Evolutionary conservation across 768 basidiomycete genomes (phyloP).

Genomic region (Tephrocybe rancida): DNA sequence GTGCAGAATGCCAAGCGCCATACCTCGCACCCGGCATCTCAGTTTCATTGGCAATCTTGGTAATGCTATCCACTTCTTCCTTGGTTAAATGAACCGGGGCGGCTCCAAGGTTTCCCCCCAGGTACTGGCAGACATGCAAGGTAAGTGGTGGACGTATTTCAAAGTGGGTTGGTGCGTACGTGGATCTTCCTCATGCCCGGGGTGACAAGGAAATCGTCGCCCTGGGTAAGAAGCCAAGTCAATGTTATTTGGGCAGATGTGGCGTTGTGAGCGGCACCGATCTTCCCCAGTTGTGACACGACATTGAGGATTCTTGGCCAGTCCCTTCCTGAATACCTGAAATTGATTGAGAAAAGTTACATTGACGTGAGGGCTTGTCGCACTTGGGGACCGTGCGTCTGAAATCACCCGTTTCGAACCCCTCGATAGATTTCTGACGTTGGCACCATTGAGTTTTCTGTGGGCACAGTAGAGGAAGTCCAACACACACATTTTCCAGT

Average conservation of each 20-base stretch:
- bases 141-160: neutral
- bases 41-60: slow-evolving; percentile 28
- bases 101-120: slow-evolving; percentile 40
- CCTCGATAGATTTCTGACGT: slow-evolving; percentile 38
- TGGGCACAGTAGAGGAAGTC: neutral
- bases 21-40: slow-evolving; percentile 28
- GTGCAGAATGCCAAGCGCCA: slow-evolving; percentile 6
- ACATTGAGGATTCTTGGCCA: slow-evolving; percentile 41
- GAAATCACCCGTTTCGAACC: slow-evolving; percentile 40
- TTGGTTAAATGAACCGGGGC: slow-evolving; percentile 24
- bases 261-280: slow-evolving; percentile 34
- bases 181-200: slow-evolving; percentile 43
- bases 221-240: slow-evolving; percentile 48
- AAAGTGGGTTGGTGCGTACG: slow-evolving; percentile 14
- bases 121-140: slow-evolving; percentile 26
- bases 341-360: neutral
- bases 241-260: slow-evolving; percentile 44
- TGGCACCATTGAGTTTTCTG: neutral
- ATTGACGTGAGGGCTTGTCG: neutral
- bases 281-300: slow-evolving; percentile 31
- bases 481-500: slow-evolving; percentile 42
- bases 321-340: slow-evolving; percentile 35
- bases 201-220: slow-evolving; percentile 43
- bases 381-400: slow-evolving; percentile 37
- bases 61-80: slow-evolving; percentile 31